A percentile compares a stretch with the other conserved stretches of the same genome.
These are phyloP conservation scores for Pythium pyrilobum DNA, from an alignment of 352 stramenopile species.

Conservation along the genomic window DNA sequence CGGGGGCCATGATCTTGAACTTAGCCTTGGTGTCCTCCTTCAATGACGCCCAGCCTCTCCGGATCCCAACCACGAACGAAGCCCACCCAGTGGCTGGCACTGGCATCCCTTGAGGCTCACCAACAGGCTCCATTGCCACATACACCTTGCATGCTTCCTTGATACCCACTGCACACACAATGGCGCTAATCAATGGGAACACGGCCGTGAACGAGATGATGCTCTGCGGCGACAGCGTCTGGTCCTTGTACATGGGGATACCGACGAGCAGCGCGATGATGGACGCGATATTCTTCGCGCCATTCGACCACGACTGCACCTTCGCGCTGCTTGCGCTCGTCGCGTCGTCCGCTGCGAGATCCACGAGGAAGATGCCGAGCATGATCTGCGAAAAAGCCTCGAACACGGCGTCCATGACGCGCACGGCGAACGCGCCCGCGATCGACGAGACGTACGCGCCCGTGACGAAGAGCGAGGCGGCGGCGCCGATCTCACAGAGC, in stretches of 20 bases:
- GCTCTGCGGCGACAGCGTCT: constrained; percentile 35
- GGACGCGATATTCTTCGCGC: constrained; percentile 57
- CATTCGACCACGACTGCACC: constrained; percentile 70
- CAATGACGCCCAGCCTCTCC: constrained; percentile 31
- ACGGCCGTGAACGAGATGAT: constrained; percentile 63
- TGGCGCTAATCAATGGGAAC: constrained; percentile 45
- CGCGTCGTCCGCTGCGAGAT: constrained; percentile 45
- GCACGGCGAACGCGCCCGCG: constrained; percentile 57
- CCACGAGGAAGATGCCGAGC: constrained; percentile 71
- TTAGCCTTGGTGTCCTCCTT: constrained; percentile 42
- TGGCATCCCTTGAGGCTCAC: not conserved
- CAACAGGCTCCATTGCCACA: not conserved
- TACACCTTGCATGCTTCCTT: constrained; percentile 29
- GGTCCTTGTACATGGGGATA: constrained; percentile 62
- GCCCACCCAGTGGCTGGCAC: not conserved
- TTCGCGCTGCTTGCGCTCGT: constrained; percentile 52
- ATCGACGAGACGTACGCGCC: constrained; percentile 51
- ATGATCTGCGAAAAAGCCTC: constrained; percentile 81
- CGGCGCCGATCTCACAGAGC: constrained; percentile 55
- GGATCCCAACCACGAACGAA: constrained; percentile 4
- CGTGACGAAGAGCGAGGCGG: constrained; percentile 49
- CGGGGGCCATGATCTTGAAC: constrained; percentile 37
- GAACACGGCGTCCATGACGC: constrained; percentile 58
- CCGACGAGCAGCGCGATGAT: constrained; percentile 54
- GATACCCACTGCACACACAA: constrained; percentile 44